phyloP scores from a whole-genome alignment of 768 basidiomycete species.

The Russula virescens region DNA sequence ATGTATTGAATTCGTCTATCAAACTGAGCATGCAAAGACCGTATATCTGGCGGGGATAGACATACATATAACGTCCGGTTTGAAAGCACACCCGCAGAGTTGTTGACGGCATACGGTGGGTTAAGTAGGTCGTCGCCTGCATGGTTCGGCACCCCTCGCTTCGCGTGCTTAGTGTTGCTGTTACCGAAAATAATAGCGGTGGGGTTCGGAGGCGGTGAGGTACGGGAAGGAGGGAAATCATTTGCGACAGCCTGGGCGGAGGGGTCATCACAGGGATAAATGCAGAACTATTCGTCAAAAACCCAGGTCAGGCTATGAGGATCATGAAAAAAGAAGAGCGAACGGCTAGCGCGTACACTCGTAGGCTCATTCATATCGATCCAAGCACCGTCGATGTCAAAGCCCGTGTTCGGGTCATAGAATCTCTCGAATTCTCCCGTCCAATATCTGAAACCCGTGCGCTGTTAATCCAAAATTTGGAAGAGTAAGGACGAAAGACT shows the following conservation, averaged over 20 bases:
- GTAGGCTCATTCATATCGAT: constrained; percentile 75
- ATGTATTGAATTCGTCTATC: constrained; percentile 39
- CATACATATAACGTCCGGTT: constrained; percentile 50
- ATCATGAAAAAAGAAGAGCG: not conserved
- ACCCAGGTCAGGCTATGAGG: too few species aligned
- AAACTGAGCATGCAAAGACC: not conserved
- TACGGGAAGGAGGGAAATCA: constrained; percentile 49
- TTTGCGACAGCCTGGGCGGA: constrained; percentile 50
- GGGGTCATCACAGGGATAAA: constrained; percentile 54
- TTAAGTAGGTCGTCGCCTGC: constrained; percentile 36
- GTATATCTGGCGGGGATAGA: not conserved
- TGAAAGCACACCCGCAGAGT: constrained; percentile 45
- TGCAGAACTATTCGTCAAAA: constrained; percentile 47
- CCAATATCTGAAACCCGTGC: constrained; percentile 45
- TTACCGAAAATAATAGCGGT: constrained; percentile 47
- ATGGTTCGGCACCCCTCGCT: constrained; percentile 25
- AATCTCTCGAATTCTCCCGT: constrained; percentile 52
- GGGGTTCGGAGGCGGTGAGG: constrained; percentile 45
- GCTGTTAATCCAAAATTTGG: not conserved
- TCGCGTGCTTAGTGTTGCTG: constrained; percentile 23
- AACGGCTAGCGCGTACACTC: constrained; percentile 40
- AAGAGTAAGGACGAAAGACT: constrained; percentile 22
- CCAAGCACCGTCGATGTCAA: constrained; percentile 70
- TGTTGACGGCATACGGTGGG: constrained; percentile 57
- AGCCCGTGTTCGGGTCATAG: constrained; percentile 45